Evolutionary conservation across 2,329 filamentous ascomycete genomes (phyloP), one percentile per base, ranked within the genome.

Genomic region (Penicillium sp.): DNA sequence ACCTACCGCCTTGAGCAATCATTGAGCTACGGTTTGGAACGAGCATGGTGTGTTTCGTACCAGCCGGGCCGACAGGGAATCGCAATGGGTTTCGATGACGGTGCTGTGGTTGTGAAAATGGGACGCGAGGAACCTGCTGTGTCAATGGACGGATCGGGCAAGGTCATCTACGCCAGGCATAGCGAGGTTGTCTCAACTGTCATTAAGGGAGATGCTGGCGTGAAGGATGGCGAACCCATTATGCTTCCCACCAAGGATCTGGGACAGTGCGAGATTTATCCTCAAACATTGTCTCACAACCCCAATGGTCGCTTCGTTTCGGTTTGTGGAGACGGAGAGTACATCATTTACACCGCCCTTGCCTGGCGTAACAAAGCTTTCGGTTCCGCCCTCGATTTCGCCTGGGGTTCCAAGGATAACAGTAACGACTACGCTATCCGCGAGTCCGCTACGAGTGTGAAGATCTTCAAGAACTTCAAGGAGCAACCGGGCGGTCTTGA

Each of bases 281-380:
- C 93, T 1, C 90, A 96, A 66, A 95, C 90, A 0, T 79, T 98
- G 44, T 81, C 89, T 33, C 93, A 98, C 73, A 96, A 90, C n/a
- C 88, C 93, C 33, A 98, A 98, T 60, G 90, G 90, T 44, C 83
- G 90, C 51, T 93, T 93, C 58, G 88, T 93, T 42, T 86, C 86
- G 13, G 85, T 90, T 2, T 97, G 91, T 57, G 93, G 93, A 57
- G 93, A 98, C 66, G 93, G 93, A 53, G 93, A 98, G 71, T 98
- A 96, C 73, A 97, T 97, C 68, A 95, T 97, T 63, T 97, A 97
- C 75, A 97, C 93, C 27, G 90, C 93, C 47, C 79, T 97, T 49
- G 91, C 91, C 3, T 95, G 94, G 81, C 84, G 93, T 66, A 97
- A 98, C 73, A 96, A 97, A 75, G 90, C 90, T 3, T 98, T 98